phyloP scores from a whole-genome alignment of 1,284 basidiomycete species.

The Vanrija pseudolonga region DNA sequence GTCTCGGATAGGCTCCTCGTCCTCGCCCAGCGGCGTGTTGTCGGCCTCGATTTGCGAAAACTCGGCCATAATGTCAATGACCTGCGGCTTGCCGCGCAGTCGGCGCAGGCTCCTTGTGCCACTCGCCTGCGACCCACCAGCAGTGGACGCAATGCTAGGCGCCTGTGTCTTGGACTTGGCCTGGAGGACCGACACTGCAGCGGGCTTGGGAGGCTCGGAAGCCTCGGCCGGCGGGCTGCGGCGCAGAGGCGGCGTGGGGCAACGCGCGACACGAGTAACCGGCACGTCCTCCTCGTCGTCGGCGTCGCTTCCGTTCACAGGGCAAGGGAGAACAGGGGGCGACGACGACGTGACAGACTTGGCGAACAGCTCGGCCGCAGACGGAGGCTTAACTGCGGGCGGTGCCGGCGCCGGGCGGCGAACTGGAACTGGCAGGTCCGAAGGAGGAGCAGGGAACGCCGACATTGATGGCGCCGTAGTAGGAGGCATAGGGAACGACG shows the following conservation, averaged over 20 bases:
- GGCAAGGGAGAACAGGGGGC: neutral
- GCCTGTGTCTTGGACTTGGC: neutral
- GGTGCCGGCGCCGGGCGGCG: neutral
- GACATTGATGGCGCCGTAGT: neutral
- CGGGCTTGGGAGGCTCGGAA: too few relatives aligned
- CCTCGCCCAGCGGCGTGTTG: slow-evolving; percentile 12
- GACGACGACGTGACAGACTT: neutral
- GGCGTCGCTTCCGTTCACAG: neutral
- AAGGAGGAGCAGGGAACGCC: neutral
- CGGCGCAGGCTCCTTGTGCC: slow-evolving; percentile 8
- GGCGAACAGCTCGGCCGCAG: neutral
- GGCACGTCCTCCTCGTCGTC: neutral
- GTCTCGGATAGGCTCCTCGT: slow-evolving; percentile 31
- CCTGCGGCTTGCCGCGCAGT: slow-evolving; percentile 17
- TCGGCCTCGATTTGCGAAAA: slow-evolving; percentile 24
- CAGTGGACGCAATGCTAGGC: slow-evolving; percentile 2
- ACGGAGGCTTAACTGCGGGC: neutral
- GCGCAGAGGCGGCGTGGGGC: slow-evolving; percentile 1
- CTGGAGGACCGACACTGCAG: too few relatives aligned
- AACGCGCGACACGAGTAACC: neutral
- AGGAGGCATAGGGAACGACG: neutral
- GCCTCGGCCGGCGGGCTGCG: neutral
- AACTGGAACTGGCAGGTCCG: neutral
- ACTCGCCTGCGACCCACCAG: neutral
- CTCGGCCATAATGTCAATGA: slow-evolving; percentile 29